A percentile compares a stretch with the other conserved stretches of the same genome.
phyloP scores from a whole-genome alignment of 2,329 filamentous ascomycete species.

The Penicillium sclerotigenum region DNA sequence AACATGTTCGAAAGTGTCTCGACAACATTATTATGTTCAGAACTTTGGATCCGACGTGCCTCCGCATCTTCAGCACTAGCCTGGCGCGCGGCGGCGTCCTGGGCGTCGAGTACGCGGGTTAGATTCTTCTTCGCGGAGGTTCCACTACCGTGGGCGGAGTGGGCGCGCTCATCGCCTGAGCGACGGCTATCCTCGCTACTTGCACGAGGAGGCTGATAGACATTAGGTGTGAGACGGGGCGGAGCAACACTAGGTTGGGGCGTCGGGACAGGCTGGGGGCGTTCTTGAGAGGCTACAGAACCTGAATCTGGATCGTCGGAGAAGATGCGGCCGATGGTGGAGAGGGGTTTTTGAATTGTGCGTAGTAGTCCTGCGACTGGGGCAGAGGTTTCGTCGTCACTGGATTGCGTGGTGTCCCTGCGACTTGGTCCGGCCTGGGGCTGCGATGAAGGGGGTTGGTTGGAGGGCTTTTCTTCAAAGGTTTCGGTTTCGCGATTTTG shows the following conservation, averaged over 20 bases:
- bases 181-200: slow-evolving; percentile 34
- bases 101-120: slow-evolving; percentile 59
- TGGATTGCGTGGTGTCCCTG: slow-evolving; percentile 36
- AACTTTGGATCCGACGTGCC: slow-evolving; percentile 73
- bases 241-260: slow-evolving; percentile 47
- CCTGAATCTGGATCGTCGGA: slow-evolving; percentile 60
- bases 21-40: slow-evolving; percentile 86
- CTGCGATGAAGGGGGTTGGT: slow-evolving; percentile 59
- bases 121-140: slow-evolving; percentile 27
- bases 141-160: slow-evolving; percentile 9
- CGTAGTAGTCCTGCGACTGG: slow-evolving; percentile 81
- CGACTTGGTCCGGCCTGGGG: slow-evolving; percentile 52
- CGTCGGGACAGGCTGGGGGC: slow-evolving; percentile 39
- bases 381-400: slow-evolving; percentile 65
- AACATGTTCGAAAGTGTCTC: slow-evolving; percentile 97
- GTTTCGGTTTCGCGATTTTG: slow-evolving; percentile 65
- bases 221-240: slow-evolving; percentile 50
- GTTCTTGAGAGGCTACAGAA: slow-evolving; percentile 28
- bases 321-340: slow-evolving; percentile 92
- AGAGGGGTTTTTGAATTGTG: slow-evolving; percentile 86
- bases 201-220: slow-evolving; percentile 44
- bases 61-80: slow-evolving; percentile 87
- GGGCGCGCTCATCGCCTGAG: slow-evolving; percentile 24
- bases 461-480: slow-evolving; percentile 36
- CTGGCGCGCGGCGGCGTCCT: slow-evolving; percentile 85